phyloP scores from a whole-genome alignment of 2,329 filamentous ascomycete genomes.

The Leptosphaerulina australis region DNA sequence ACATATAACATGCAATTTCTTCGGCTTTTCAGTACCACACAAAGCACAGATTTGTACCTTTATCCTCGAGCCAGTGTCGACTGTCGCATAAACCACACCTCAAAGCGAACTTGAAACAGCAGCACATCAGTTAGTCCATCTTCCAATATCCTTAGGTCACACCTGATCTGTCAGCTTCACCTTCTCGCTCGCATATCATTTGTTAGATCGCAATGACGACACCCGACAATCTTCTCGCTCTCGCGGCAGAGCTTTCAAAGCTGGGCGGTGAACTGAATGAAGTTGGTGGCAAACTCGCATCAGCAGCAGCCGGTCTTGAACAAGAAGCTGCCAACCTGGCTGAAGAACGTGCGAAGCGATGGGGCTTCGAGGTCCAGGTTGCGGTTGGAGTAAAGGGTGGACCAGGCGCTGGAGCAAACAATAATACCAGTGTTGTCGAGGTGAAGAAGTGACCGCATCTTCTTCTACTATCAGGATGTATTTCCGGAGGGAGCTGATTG shows the following conservation, averaged over 20 bases:
- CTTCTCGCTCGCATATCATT: no score
- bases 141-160: no score
- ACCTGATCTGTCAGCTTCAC: no score
- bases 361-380: constrained; percentile 34
- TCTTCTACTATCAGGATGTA: not conserved
- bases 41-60: not conserved
- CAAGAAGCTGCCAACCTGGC: constrained; percentile 36
- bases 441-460: constrained; percentile 12
- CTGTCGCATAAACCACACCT: not conserved
- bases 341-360: constrained; percentile 27
- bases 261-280: constrained; percentile 22
- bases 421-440: constrained; percentile 13
- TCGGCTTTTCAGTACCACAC: not conserved
- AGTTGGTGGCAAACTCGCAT: constrained; percentile 23
- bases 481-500: not conserved
- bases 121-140: no score
- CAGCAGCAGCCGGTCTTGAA: constrained; percentile 24
- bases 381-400: constrained; percentile 21
- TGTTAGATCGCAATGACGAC: constrained; percentile 30
- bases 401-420: constrained; percentile 12
- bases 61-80: not conserved
- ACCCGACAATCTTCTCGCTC: constrained; percentile 29
- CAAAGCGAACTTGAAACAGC: not conserved
- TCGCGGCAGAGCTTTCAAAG: constrained; percentile 28
- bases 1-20: no score